Base-by-base conservation (phyloP, 257 asterid species). In the Capsicum chinense region DNA sequence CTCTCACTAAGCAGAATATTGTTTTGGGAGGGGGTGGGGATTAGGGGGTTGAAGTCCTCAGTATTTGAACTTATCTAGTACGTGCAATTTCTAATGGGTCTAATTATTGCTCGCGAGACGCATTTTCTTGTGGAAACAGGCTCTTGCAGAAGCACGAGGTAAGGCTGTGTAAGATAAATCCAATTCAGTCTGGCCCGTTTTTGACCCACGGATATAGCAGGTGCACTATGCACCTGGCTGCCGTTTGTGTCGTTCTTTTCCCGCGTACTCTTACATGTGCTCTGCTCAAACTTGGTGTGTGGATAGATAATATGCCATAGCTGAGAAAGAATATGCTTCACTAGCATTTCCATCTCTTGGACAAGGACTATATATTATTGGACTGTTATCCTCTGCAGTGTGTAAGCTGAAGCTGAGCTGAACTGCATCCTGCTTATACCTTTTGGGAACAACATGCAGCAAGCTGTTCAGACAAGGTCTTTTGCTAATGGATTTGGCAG, bases 401-500 rank as follows among this genome's bases (percentile, higher is more conserved):
- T 80, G 69, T 80, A 84, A 52, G 67, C 86, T 83, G 86, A 86
- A 83, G 79, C 83, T 79, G 88, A 85, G 85, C 57, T 85, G 35
- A 80, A 83, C 82, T 69, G 37, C 47, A 71, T 71, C 56, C 44
- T 83, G 70, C 80, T 81, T 80, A 69, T 42, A 73, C 85, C 88
- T 69, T 86, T 79, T 83, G 83, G 88, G 92, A 92, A 90, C 92
- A 92, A 89, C 88, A 87, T 89, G 93, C 97, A 91, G 89, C 98
- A 88, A 88, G 90, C 84, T 82, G 92, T 86, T 83, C 99, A 90
- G 87, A 88, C 92, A 81, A 89, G 92, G 79, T 88, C 97, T 85
- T 86, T 94, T 81, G 88, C 93, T 78, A 93, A 97, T 88, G 98
- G 97, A 88, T 92, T 91, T 90, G 95, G 94, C 82, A 92, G 90